Evolutionary conservation across 78 protist species (phyloP).

Genomic region (Chrysochromulina parva): DNA sequence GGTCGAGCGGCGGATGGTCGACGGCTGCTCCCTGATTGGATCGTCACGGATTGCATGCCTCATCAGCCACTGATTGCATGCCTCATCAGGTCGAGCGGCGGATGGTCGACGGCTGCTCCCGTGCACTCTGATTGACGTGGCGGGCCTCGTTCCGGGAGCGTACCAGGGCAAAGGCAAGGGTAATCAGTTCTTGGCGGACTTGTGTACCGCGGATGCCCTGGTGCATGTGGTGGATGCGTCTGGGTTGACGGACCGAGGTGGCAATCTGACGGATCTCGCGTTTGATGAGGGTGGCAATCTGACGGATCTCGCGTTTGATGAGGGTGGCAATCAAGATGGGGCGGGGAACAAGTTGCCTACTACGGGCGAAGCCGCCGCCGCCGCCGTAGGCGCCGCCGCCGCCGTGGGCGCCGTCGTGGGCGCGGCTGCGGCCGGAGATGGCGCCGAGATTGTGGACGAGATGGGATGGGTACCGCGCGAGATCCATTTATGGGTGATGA

Average conservation of each 20-base stretch:
- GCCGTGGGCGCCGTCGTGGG: not conserved
- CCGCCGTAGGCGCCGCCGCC: not conserved
- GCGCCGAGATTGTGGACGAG: conserved; percentile 44
- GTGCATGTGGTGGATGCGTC: conserved; percentile 83
- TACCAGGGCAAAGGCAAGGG: conserved; percentile 75
- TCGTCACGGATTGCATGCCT: no score
- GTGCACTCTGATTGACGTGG: conserved; percentile 77
- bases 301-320: not conserved
- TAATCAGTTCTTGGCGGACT: conserved; percentile 81
- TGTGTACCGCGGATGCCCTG: conserved; percentile 76
- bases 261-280: conserved; percentile 24
- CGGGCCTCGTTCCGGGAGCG: conserved; percentile 92
- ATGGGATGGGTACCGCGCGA: conserved; percentile 76
- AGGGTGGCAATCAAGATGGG: no score
- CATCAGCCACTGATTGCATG: no score
- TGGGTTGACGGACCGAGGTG: conserved; percentile 75
- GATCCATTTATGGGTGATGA: conserved; percentile 71
- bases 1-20: conserved; percentile 22
- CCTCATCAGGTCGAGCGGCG: not conserved
- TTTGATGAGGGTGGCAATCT: conserved; percentile 48
- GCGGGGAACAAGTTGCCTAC: no score
- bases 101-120: conserved; percentile 32
- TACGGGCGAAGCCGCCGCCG: not conserved
- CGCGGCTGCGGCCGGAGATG: not conserved
- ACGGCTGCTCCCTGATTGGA: conserved; percentile 39